Conservation (phyloP, 2,329 filamentous ascomycete genomes). For the Colletotrichum viniferum region DNA sequence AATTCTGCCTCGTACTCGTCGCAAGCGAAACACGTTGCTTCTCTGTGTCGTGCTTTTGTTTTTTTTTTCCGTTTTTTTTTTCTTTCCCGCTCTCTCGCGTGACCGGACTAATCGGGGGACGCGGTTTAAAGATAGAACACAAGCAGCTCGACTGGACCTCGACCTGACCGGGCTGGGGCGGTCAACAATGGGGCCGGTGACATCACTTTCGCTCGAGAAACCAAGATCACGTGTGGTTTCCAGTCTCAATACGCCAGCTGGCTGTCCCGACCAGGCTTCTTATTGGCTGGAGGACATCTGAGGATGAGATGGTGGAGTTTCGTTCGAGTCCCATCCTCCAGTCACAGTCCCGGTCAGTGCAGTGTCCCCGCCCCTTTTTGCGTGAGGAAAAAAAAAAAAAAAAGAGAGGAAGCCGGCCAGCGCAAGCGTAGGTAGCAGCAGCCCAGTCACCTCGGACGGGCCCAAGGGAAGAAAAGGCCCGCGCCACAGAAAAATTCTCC, state of each 20-base stretch:
- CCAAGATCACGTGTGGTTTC: not conserved
- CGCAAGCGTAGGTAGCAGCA: not conserved
- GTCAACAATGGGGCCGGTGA: not conserved
- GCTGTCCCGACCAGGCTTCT: not conserved
- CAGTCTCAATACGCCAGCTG: not conserved
- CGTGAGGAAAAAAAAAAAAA: not conserved
- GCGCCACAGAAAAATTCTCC: constrained; percentile 21
- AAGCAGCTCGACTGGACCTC: not conserved
- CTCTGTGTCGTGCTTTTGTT: not conserved
- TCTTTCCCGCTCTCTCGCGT: not conserved
- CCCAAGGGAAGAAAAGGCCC: not conserved
- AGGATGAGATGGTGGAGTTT: not conserved
- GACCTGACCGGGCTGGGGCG: not conserved
- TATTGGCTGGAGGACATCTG: not conserved
- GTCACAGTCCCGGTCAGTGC: not conserved
- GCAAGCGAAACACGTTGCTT: not conserved
- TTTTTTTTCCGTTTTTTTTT: not conserved
- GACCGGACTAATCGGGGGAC: not conserved
- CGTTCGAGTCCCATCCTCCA: not conserved
- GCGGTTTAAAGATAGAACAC: not conserved
- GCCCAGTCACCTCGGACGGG: not conserved
- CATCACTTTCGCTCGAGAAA: not conserved
- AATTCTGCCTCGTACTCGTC: not conserved
- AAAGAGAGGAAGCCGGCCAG: not conserved
- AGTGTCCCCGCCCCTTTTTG: not conserved